Percentiles rank a stretch among this genome's conserved stretches.
Evolutionary conservation across 352 stramenopile species (phyloP).

Genomic region (Phytophthora fragariaefolia): DNA sequence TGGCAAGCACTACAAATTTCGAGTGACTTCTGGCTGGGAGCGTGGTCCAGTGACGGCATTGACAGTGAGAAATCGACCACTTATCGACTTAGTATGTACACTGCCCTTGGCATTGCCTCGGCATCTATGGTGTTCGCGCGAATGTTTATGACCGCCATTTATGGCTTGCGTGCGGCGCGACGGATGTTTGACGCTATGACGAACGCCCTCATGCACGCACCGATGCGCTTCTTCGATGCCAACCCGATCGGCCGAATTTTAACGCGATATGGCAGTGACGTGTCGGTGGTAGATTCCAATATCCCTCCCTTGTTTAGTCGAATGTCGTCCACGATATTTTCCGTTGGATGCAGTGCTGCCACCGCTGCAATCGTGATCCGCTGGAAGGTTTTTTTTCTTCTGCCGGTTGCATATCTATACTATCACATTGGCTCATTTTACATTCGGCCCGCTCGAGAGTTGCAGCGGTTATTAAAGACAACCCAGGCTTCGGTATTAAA

Average conservation of each 20-base stretch:
- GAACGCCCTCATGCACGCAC: conserved; percentile 83
- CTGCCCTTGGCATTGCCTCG: conserved; percentile 41
- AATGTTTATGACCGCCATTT: conserved; percentile 47
- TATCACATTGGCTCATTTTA: conserved; percentile 55
- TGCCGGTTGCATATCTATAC: conserved; percentile 88
- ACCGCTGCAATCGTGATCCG: conserved; percentile 88
- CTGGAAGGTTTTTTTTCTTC: conserved; percentile 78
- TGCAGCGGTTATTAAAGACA: conserved; percentile 59
- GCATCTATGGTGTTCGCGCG: conserved; percentile 55
- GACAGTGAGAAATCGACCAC: conserved; percentile 16
- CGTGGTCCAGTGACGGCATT: conserved; percentile 80
- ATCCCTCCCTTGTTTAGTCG: conserved; percentile 52
- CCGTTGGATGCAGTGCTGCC: conserved; percentile 73
- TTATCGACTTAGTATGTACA: conserved; percentile 55
- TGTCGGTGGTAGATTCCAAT: conserved; percentile 91
- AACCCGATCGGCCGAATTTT: conserved; percentile 92
- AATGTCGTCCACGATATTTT: conserved; percentile 75
- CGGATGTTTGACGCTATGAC: conserved; percentile 91
- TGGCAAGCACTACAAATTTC: conserved; percentile 83
- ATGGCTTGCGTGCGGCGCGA: conserved; percentile 50
- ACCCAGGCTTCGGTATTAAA: conserved; percentile 56
- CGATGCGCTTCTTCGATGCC: conserved; percentile 93
- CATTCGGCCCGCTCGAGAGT: conserved; percentile 55
- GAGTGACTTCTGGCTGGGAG: conserved; percentile 91
- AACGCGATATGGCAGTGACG: conserved; percentile 91